Conservation (phyloP, 768 basidiomycete species). For the Rhizopogon vesiculosus region DNA sequence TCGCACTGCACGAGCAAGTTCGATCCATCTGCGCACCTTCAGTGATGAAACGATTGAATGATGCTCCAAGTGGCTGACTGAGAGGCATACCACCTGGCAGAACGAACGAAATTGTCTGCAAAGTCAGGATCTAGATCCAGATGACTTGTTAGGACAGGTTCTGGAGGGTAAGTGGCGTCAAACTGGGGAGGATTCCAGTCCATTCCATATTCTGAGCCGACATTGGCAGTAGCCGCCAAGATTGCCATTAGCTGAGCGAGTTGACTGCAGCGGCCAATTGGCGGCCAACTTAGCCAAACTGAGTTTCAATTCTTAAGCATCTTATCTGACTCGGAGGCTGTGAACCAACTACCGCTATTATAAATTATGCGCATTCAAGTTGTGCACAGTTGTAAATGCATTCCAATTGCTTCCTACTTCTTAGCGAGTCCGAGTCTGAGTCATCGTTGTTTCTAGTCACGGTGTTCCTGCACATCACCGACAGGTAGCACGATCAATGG, state of each 20-base stretch:
- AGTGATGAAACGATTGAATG: background rate
- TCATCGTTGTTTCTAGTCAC: no score
- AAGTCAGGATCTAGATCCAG: conserved; percentile 20
- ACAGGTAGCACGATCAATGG: background rate
- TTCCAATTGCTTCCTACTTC: no score
- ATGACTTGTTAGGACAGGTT: background rate
- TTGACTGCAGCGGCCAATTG: no score
- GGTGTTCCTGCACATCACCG: no score
- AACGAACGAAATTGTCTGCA: conserved; percentile 46
- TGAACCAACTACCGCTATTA: no score
- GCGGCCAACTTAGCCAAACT: background rate
- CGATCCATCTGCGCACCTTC: conserved; percentile 75
- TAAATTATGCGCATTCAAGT: no score
- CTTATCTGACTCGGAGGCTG: no score
- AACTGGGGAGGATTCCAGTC: conserved; percentile 30
- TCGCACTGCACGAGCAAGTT: conserved; percentile 66
- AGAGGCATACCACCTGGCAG: conserved; percentile 48
- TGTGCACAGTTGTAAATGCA: no score
- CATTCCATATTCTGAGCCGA: background rate
- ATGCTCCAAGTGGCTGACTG: background rate
- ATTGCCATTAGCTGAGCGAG: background rate
- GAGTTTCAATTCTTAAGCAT: background rate
- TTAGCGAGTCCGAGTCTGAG: no score
- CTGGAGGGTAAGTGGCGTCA: conserved; percentile 17
- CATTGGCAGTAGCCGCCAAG: background rate